phyloP scores from a whole-genome alignment of 1,284 basidiomycete genomes.

The Rhodotorula glutinis region DNA sequence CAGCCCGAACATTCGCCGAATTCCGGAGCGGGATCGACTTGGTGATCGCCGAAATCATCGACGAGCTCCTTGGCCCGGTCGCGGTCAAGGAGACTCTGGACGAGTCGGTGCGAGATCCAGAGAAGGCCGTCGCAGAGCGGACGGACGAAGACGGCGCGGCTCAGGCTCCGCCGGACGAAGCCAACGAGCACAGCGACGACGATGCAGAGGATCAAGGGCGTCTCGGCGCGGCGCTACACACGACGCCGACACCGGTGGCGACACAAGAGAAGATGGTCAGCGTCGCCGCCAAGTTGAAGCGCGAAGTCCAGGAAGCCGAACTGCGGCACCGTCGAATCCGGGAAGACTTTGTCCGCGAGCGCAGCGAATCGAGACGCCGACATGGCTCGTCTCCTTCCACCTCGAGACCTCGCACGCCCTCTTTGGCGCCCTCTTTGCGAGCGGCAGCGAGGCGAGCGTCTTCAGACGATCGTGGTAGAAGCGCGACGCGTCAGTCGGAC shows the following conservation, averaged over 20 bases:
- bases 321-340: constrained; percentile 17
- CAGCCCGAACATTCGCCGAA: constrained; percentile 18
- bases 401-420: constrained; percentile 1
- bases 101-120: neutral
- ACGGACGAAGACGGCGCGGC: neutral
- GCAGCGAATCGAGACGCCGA: neutral
- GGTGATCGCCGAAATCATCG: constrained; percentile 34
- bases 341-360: neutral
- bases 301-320: constrained; percentile 26
- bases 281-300: constrained; percentile 25
- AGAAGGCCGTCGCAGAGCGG: neutral
- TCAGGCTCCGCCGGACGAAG: neutral
- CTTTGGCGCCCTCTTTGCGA: no score
- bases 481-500: neutral
- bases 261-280: constrained; percentile 25
- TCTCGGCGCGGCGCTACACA: constrained; percentile 16
- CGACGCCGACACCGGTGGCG: constrained; percentile 11
- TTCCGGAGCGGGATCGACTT: constrained; percentile 33
- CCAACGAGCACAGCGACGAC: constrained; percentile 3
- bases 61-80: constrained; percentile 15
- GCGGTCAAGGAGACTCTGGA: neutral
- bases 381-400: neutral
- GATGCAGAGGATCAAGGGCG: neutral
- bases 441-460: neutral
- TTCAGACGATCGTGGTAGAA: neutral